Evolutionary conservation across 2,329 filamentous ascomycete genomes (phyloP).

Genomic region (Calonectria pauciramosa): DNA sequence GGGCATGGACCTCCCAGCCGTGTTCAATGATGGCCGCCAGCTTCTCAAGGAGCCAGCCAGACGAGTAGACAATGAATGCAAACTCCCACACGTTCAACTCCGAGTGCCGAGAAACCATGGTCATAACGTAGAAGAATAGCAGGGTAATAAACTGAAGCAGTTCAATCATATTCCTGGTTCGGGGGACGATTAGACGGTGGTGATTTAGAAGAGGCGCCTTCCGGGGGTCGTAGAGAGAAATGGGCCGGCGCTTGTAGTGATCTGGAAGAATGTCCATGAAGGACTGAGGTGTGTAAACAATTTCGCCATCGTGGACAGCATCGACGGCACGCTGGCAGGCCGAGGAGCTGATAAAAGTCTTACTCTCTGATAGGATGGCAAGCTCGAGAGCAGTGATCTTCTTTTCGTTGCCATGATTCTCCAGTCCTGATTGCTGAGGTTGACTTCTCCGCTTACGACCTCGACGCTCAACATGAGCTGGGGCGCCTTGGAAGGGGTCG

Average conservation of each 20-base stretch:
- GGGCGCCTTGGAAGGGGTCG: constrained; percentile 79
- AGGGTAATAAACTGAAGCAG: constrained; percentile 75
- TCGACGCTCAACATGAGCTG: constrained; percentile 67
- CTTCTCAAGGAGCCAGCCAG: constrained; percentile 78
- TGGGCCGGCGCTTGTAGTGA: constrained; percentile 78
- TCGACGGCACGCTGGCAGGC: constrained; percentile 79
- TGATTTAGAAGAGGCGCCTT: constrained; percentile 78
- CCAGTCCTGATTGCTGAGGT: constrained; percentile 56
- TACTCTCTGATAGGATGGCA: constrained; percentile 79
- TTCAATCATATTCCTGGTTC: constrained; percentile 76
- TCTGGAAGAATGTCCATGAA: constrained; percentile 82
- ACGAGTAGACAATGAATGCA: constrained; percentile 73
- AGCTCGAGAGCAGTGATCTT: constrained; percentile 79
- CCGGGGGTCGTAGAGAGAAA: constrained; percentile 77
- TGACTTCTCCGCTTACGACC: constrained; percentile 48
- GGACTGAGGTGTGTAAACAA: constrained; percentile 78
- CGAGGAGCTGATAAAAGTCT: constrained; percentile 74
- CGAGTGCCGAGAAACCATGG: constrained; percentile 71
- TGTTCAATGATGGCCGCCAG: constrained; percentile 77
- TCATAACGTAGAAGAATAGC: constrained; percentile 71
- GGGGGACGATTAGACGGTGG: constrained; percentile 78
- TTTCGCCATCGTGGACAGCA: constrained; percentile 76
- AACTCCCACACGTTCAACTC: constrained; percentile 67
- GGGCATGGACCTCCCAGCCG: constrained; percentile 76
- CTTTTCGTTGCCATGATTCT: constrained; percentile 58